Evolutionary conservation across 805 yeast genomes (phyloP).

Genomic region (Saccharomycopsis lassenensis): DNA sequence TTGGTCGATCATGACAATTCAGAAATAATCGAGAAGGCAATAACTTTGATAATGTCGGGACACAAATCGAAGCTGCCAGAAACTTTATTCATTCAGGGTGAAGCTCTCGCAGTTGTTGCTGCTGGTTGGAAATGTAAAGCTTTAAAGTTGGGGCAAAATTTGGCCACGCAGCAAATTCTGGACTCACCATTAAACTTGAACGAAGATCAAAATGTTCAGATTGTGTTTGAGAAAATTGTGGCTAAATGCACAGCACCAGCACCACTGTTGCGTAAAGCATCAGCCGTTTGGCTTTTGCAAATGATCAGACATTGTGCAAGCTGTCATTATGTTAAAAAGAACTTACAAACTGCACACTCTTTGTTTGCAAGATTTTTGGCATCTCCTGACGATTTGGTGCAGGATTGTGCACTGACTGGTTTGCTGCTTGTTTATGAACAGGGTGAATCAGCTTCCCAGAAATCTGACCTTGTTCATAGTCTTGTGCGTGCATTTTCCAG

Average conservation of each 20-base stretch:
- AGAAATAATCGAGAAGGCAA: constrained; percentile 29
- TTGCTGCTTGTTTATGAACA: constrained; percentile 69
- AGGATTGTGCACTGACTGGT: constrained; percentile 88
- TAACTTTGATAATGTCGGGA: no score
- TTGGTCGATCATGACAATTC: constrained; percentile 26
- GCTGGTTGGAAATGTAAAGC: constrained; percentile 66
- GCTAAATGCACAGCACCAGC: no score
- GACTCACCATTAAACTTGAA: no score
- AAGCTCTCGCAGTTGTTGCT: constrained; percentile 61
- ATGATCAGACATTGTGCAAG: constrained; percentile 69
- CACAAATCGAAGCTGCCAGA: constrained; percentile 67
- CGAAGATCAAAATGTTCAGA: no score
- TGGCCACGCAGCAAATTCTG: no score
- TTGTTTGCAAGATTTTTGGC: constrained; percentile 72
- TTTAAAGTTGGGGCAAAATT: no score
- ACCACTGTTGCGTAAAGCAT: constrained; percentile 59
- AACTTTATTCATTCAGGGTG: constrained; percentile 68
- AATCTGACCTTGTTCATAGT: constrained; percentile 60
- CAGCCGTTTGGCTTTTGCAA: constrained; percentile 81
- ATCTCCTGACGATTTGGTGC: constrained; percentile 78
- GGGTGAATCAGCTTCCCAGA: constrained; percentile 59
- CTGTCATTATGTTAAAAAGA: no score
- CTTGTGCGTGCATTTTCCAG: constrained; percentile 72
- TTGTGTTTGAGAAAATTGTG: no score
- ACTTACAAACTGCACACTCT: no score